Percentiles rank a stretch among this genome's conserved stretches.
Conservation (phyloP, 768 basidiomycete genomes). For the Mycena vitilis region DNA sequence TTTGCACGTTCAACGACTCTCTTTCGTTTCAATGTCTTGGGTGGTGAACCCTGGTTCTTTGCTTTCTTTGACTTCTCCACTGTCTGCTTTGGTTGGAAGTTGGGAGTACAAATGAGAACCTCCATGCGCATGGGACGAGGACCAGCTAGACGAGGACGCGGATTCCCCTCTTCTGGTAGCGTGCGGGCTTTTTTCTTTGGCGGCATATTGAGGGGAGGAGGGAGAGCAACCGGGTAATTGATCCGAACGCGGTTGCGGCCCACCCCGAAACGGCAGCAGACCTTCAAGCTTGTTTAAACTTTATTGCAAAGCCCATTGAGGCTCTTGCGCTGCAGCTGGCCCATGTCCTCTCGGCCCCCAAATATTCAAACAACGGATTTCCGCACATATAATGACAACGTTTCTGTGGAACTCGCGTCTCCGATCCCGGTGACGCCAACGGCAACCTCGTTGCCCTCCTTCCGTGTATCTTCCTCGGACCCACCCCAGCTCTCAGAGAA, state of each 20-base stretch:
- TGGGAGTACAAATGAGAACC: conserved; percentile 10
- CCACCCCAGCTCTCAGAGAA: conserved; percentile 35
- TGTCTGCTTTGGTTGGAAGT: conserved; percentile 7
- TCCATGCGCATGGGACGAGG: conserved; percentile 27
- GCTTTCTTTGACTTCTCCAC: not conserved
- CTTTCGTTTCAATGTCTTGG: conserved; percentile 8
- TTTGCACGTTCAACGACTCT: not conserved
- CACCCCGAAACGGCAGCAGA: no score
- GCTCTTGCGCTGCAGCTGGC: not conserved
- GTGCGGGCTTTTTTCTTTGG: not conserved
- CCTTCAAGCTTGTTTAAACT: no score
- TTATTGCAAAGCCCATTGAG: no score
- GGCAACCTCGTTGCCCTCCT: conserved; percentile 37
- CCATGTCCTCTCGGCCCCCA: conserved; percentile 23
- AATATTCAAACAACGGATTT: conserved; percentile 25
- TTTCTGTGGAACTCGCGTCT: conserved; percentile 43
- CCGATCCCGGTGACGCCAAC: conserved; percentile 42
- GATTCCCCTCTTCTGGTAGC: not conserved
- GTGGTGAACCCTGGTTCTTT: not conserved
- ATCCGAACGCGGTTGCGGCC: no score
- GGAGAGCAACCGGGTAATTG: no score
- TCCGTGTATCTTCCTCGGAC: conserved; percentile 36
- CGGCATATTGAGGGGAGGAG: no score
- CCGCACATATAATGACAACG: not conserved
- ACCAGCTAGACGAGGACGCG: not conserved